phyloP scores from a whole-genome alignment of 2,329 filamentous ascomycete genomes.

The Sclerotinia sclerotiorum region DNA sequence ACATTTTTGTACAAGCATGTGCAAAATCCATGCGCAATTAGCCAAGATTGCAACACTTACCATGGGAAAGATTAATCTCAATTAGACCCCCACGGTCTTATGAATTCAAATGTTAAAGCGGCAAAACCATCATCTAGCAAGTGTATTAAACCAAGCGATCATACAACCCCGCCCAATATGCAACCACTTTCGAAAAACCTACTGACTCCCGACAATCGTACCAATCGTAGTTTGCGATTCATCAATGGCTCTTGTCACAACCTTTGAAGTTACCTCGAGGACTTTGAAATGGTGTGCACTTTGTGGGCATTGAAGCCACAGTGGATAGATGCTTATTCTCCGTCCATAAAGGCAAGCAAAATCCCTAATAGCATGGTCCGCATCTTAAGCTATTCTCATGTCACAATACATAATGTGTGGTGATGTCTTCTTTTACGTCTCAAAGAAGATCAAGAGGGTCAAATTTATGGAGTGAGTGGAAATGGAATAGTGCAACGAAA shows the following conservation, averaged over 20 bases:
- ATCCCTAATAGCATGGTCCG: background rate
- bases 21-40: background rate
- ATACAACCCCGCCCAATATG: background rate
- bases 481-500: background rate
- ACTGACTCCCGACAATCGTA: background rate
- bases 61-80: background rate
- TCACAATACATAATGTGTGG: background rate
- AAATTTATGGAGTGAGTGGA: background rate
- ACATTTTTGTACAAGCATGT: constrained; percentile 1
- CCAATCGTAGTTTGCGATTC: background rate
- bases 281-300: background rate
- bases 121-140: background rate
- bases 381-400: background rate
- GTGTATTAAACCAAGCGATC: background rate
- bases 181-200: constrained; percentile 1
- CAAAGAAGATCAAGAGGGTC: background rate
- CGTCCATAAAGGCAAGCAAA: background rate
- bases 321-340: background rate
- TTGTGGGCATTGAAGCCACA: background rate
- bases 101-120: background rate
- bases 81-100: background rate
- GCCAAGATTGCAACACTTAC: background rate
- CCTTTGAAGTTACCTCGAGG: background rate
- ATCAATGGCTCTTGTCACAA: background rate
- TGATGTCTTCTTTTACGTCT: background rate